These are phyloP conservation scores for Tilletiaria anomala DNA, from an alignment of 1,284 basidiomycete genomes.

Conservation along the genomic window DNA sequence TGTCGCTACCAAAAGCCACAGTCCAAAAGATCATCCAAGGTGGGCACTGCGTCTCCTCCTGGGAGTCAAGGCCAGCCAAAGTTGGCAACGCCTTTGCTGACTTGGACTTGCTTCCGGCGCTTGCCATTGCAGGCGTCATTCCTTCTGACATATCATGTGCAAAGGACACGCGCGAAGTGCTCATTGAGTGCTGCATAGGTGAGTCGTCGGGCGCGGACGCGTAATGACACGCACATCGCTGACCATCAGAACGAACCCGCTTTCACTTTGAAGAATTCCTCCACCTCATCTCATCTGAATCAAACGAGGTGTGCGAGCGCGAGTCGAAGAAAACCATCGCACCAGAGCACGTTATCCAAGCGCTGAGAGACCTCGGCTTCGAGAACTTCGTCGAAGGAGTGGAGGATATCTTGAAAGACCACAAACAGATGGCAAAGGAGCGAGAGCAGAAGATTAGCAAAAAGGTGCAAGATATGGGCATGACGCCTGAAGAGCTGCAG, in stretches of 20 bases:
- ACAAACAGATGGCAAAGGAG: conserved; percentile 83
- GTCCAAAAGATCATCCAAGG: conserved; percentile 91
- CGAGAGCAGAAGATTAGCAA: conserved; percentile 51
- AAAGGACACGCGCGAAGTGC: conserved; percentile 87
- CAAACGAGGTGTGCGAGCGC: conserved; percentile 94
- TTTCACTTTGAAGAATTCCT: no score
- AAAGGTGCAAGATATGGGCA: conserved; percentile 62
- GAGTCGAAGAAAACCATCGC: conserved; percentile 99
- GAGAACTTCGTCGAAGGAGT: conserved; percentile 74
- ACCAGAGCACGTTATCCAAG: conserved; percentile 87
- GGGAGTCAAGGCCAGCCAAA: no score
- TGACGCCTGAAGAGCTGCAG: conserved; percentile 78
- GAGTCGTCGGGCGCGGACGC: no score
- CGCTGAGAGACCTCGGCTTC: conserved; percentile 82
- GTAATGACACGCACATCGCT: not conserved
- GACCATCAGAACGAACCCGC: no score
- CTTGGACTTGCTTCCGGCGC: no score
- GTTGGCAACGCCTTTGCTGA: no score
- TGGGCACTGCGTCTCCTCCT: no score
- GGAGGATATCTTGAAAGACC: conserved; percentile 78
- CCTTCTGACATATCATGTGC: conserved; percentile 78
- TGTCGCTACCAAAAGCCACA: conserved; percentile 89
- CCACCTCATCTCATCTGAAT: conserved; percentile 88
- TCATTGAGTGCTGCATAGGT: conserved; percentile 97
- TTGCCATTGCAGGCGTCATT: no score